A percentile compares a stretch with the other conserved stretches of the same genome.
phyloP scores from a whole-genome alignment of 306 rosid species.

The Cicer yamashitae region DNA sequence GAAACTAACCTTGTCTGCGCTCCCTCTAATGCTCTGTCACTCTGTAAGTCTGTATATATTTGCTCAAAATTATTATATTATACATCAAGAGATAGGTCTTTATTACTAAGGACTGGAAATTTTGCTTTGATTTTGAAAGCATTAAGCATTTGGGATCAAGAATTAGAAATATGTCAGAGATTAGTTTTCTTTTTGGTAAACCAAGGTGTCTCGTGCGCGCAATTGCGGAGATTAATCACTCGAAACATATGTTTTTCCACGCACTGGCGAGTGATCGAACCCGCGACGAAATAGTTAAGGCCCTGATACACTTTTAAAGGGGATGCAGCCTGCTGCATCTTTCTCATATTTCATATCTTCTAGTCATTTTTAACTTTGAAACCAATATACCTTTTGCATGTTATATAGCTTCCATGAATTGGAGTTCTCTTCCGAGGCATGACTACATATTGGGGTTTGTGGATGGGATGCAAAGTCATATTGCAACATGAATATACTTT shows the following conservation, averaged over 20 bases:
- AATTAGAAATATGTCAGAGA: constrained; percentile 10
- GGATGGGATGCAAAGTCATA: constrained; percentile 28
- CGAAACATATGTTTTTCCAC: too few species aligned
- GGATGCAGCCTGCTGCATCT: constrained; percentile 20
- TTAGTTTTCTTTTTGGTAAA: background rate
- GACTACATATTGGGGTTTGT: constrained; percentile 22
- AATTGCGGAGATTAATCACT: too few species aligned
- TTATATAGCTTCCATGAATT: constrained; percentile 16
- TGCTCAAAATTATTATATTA: constrained; percentile 29
- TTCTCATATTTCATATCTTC: constrained; percentile 27
- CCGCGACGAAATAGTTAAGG: background rate
- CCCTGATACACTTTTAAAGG: constrained; percentile 21
- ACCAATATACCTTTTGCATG: constrained; percentile 12
- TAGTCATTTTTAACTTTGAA: constrained; percentile 3
- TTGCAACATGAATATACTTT: constrained; percentile 16
- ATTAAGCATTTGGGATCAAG: constrained; percentile 19
- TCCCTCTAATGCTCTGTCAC: constrained; percentile 6
- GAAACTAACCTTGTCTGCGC: background rate
- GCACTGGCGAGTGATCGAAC: too few species aligned
- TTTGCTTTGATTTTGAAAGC: constrained; percentile 27
- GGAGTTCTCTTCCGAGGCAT: constrained; percentile 21
- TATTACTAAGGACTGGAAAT: constrained; percentile 19
- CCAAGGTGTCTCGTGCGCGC: too few species aligned
- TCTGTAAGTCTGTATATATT: constrained; percentile 16
- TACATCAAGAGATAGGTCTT: constrained; percentile 7